phyloP scores from a whole-genome alignment of 176 grass and related monocot genomes.

The Avena atlantica region DNA sequence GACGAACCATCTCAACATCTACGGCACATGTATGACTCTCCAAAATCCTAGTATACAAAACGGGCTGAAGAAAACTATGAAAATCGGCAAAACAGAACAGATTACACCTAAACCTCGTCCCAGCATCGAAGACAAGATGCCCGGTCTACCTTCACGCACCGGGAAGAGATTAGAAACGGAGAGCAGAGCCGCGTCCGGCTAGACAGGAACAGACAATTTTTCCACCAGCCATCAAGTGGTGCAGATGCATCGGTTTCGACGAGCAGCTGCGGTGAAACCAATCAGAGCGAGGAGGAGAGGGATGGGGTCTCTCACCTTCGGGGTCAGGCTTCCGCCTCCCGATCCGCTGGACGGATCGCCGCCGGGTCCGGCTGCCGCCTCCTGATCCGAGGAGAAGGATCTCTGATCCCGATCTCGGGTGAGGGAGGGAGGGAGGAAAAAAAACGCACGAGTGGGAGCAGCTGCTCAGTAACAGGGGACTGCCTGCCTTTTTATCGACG shows the following conservation, averaged over 20 bases:
- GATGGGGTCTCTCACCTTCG: too few species aligned
- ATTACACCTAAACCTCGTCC: not conserved
- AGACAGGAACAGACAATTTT: not conserved
- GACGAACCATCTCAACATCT: not conserved
- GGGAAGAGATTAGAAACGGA: not conserved
- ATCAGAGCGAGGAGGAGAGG: not conserved
- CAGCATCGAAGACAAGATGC: not conserved
- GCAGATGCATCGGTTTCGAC: not conserved
- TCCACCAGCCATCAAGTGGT: not conserved
- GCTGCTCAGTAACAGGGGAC: not conserved
- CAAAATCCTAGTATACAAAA: not conserved
- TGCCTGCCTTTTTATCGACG: not conserved
- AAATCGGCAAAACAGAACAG: not conserved
- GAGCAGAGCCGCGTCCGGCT: not conserved
- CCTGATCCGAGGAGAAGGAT: slow-evolving; percentile 7
- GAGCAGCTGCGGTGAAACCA: not conserved
- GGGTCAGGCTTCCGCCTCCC: not conserved
- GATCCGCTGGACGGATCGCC: not conserved
- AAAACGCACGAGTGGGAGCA: not conserved
- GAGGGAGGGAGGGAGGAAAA: slow-evolving; percentile 12
- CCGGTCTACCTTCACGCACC: not conserved
- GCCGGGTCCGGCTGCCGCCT: not conserved
- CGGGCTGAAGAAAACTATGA: not conserved
- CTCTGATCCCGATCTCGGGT: slow-evolving; percentile 33
- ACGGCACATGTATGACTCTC: too few species aligned